phyloP scores from a whole-genome alignment of 1,284 basidiomycete species.

The Papiliotrema fonsecae region DNA sequence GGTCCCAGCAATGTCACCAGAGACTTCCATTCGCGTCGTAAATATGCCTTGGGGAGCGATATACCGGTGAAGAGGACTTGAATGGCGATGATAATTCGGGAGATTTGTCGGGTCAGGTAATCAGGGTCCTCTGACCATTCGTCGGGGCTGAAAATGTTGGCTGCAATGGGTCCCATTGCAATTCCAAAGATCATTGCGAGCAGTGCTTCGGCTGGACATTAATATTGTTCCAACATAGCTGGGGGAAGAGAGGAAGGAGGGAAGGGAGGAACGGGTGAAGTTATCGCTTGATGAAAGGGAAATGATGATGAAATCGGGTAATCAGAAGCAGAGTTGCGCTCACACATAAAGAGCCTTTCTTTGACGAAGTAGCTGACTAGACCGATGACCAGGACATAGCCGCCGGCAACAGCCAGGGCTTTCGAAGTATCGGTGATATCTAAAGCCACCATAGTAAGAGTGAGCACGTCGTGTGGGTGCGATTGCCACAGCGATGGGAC shows the following conservation, averaged over 20 bases:
- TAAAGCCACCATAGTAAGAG: constrained; percentile 39
- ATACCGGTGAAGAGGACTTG: constrained; percentile 97
- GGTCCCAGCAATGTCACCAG: constrained; percentile 76
- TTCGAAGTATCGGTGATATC: constrained; percentile 44
- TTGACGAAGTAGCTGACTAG: constrained; percentile 48
- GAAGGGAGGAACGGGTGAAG: neutral
- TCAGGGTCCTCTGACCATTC: constrained; percentile 22
- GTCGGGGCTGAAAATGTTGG: constrained; percentile 30
- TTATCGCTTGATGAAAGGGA: neutral
- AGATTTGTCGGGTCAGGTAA: constrained; percentile 62
- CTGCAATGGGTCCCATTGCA: constrained; percentile 57
- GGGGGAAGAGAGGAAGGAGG: neutral
- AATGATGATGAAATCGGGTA: too few relatives aligned
- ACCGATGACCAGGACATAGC: constrained; percentile 42
- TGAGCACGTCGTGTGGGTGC: neutral
- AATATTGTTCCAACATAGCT: neutral
- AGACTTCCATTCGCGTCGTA: constrained; percentile 78
- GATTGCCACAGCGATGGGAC: too few relatives aligned
- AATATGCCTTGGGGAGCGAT: constrained; percentile 80
- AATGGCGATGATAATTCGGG: constrained; percentile 87
- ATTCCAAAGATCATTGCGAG: constrained; percentile 92
- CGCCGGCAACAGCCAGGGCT: constrained; percentile 39
- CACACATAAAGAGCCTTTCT: constrained; percentile 48
- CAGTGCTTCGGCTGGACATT: constrained; percentile 81
- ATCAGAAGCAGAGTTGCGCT: too few relatives aligned